Base-by-base conservation (phyloP, 2,329 filamentous ascomycete genomes). In the Dryadomyces quercivorus region DNA sequence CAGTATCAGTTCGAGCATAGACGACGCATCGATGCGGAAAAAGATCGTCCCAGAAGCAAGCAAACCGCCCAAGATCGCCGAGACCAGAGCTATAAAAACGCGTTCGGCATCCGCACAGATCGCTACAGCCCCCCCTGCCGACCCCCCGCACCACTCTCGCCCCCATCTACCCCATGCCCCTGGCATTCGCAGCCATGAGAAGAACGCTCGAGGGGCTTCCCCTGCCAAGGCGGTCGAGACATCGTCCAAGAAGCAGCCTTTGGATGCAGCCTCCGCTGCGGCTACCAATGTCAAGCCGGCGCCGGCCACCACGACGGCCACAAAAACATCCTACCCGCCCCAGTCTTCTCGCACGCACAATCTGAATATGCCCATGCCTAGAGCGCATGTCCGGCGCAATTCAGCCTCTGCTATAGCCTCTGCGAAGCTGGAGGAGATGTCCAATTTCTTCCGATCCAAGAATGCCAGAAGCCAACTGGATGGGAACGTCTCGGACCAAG, bases 331-430 rank as follows among this genome's bases (percentile, higher is more conserved):
- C 8, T 64, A 62, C 40, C 65, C 65, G 2, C 65, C 65, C 1
- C 63, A 64, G 0, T 62, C 66, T 16, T 68, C 67, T 7, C 62
- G 64, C 22, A 64, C 65, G 10, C 64, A 63, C 13, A 63, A 61
- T 50, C 50, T 67, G 34, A 63, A 61, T n/a, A 60, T 60, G 13
- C 55, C 51, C 26, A 55, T 58, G 1, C 48, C 55, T 10, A 46
- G 34, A 6, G 51, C 51, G 21, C 57, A 61, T 21, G 50, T 38
- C 18, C 61, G 62, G 1, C 61, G 59, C 21, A 61, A 60, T 16
- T 59, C 60, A 1, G 44, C 45, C 5, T 52, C 58, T 2, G 40
- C 53, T 9, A 20, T 54, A 2, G n/a, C 22, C 50, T 55, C 45
- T 7, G 56, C 49, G 20, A 60, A 12, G 59, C 58, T 53, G 48